Percentiles rank a stretch among this genome's conserved stretches.
Evolutionary conservation across 2,329 filamentous ascomycete species (phyloP).

Genomic region (Karstenula rhodostoma): DNA sequence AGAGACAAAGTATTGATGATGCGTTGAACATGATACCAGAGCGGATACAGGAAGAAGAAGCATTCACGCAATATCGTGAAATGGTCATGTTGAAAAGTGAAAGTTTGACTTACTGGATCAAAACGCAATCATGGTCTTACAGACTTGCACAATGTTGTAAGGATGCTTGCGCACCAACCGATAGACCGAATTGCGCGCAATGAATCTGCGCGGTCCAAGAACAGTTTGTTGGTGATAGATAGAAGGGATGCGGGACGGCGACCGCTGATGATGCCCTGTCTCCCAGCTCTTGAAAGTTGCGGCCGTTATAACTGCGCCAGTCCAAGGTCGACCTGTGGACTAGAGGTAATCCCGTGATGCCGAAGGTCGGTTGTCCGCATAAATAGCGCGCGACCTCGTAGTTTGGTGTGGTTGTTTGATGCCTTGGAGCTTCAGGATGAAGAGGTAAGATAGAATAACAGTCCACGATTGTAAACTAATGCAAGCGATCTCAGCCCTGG

Average conservation of each 20-base stretch:
- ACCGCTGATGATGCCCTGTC: not conserved
- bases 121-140: constrained; percentile 5
- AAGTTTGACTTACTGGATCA: not conserved
- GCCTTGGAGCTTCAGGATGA: not conserved
- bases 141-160: not conserved
- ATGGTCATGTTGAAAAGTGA: no score
- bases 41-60: not conserved
- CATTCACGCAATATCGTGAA: not conserved
- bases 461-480: constrained; percentile 2
- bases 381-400: not conserved
- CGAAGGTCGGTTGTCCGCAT: not conserved
- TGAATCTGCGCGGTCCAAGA: not conserved
- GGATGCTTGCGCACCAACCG: not conserved
- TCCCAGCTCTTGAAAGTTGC: not conserved
- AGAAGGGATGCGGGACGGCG: not conserved
- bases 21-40: not conserved
- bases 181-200: not conserved
- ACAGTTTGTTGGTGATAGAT: not conserved
- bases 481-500: not conserved
- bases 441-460: constrained; percentile 5
- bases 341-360: constrained; percentile 7
- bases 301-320: not conserved
- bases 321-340: not conserved
- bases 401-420: not conserved
- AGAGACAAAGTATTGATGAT: not conserved